These are phyloP conservation scores for Litsea cubeba DNA, from an alignment of 164 flowering plant genomes.

Conservation along the genomic window DNA sequence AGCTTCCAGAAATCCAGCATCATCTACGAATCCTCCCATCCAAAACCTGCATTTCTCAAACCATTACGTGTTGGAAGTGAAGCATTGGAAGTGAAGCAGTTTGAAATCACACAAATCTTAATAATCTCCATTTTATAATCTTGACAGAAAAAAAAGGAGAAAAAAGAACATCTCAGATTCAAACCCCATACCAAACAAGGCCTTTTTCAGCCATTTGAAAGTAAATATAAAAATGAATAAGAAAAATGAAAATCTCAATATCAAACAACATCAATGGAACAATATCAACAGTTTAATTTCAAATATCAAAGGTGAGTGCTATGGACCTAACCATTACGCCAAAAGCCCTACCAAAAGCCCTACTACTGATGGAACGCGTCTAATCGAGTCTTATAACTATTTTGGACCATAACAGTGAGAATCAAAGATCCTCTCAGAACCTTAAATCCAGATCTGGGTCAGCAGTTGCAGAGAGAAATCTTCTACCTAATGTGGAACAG, in stretches of 20 bases:
- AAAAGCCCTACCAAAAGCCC: too few species aligned
- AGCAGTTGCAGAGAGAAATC: background rate
- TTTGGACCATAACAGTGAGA: background rate
- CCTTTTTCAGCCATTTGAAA: background rate
- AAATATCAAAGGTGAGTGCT: background rate
- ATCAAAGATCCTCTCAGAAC: background rate
- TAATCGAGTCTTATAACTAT: too few species aligned
- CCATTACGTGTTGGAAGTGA: background rate
- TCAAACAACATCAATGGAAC: background rate
- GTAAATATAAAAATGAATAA: background rate
- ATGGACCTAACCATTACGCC: too few species aligned
- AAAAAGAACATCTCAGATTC: background rate
- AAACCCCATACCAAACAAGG: background rate
- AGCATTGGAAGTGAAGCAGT: too few species aligned
- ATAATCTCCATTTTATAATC: background rate
- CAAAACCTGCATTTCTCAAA: background rate
- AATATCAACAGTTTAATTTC: background rate
- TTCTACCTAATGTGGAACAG: too few species aligned
- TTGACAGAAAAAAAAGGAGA: background rate
- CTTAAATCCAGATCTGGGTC: background rate
- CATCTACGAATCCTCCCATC: background rate
- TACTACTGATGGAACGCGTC: too few species aligned
- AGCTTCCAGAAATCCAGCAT: background rate
- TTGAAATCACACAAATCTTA: background rate
- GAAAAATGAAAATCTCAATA: background rate